Base-by-base conservation (phyloP, 768 basidiomycete species). In the Strobilomyces echinocephalus region DNA sequence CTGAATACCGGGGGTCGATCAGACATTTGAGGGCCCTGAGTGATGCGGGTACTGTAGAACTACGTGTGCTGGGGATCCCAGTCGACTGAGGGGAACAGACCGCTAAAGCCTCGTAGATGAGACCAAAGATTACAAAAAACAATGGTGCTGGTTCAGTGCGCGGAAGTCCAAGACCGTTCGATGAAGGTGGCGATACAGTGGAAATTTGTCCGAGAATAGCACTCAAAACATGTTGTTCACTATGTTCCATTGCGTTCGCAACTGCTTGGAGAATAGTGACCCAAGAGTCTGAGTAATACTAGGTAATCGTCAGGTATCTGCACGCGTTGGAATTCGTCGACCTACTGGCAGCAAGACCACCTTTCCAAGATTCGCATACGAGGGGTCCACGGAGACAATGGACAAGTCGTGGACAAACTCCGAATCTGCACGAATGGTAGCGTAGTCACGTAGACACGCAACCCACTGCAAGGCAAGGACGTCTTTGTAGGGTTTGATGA, bases 261-360 rank as follows among this genome's bases (percentile, higher is more conserved):
- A 95, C 80, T 4, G 95, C 95, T 63, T 90, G 85, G 2, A 98
- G 74, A 57, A 97, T 87, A 42, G 83, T 78, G 0, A 83, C 74
- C 86, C 93, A 95, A 1, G 93, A 80, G 30, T 83, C 78, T 30
- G 83, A 75, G 65, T 97, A 98, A 67, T 95, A 97, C 95, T 97
- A 61, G 30, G 28, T 35, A 43, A 40, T 18, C 20, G 45, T 52
- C 42, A 54, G 46, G 31, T 14, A 35, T 15, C 45, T 38, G 44
- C 18, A 11, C 14, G 20, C 15, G 30, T 41, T 15, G 14, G 20
- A 49, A 31, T 30, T 52, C 20, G 9, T 49, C 6, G 6, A 75
- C 89, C 65, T 64, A 97, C 95, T 5, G 95, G 95, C 20, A 98
- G 69, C 2, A 97, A 72, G 8, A 97, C 91, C 57, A 97, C 95